Conservation (phyloP, 371 early-diverging fungal species). For the Mucor saturninus region DNA sequence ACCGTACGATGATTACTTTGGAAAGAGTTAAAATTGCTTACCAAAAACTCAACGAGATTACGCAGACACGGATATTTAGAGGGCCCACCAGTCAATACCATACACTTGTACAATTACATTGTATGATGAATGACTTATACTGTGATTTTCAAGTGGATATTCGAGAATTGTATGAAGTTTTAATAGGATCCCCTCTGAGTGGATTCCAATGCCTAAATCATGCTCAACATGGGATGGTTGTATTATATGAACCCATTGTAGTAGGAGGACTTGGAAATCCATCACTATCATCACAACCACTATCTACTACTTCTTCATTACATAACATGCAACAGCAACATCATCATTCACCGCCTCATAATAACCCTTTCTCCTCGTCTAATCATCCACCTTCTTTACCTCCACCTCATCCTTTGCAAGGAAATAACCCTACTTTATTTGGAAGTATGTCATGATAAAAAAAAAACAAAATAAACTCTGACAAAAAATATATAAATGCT, state of each 20-base stretch:
- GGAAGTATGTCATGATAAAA: conserved; percentile 4
- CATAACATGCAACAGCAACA: background rate
- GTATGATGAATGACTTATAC: conserved; percentile 35
- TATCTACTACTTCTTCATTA: background rate
- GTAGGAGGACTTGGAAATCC: background rate
- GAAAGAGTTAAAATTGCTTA: conserved; percentile 35
- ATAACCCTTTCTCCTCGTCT: background rate
- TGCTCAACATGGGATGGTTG: conserved; percentile 34
- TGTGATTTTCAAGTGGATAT: conserved; percentile 25
- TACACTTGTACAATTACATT: conserved; percentile 32
- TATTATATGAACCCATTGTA: conserved; percentile 27
- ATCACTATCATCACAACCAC: background rate
- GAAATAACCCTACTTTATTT: background rate
- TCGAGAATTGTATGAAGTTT: conserved; percentile 26
- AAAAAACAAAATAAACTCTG: too few relatives aligned
- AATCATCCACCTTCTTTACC: background rate
- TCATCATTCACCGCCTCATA: conserved; percentile 6
- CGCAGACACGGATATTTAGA: conserved; percentile 24
- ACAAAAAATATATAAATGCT: too few relatives aligned
- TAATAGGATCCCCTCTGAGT: conserved; percentile 18
- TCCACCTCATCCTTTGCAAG: conserved; percentile 4
- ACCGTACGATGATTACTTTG: conserved; percentile 24
- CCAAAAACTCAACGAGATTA: conserved; percentile 32
- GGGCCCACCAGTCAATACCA: conserved; percentile 19
- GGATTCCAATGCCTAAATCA: conserved; percentile 33